Evolutionary conservation across 2,329 filamentous ascomycete genomes (phyloP), one percentile per base, ranked within the genome.

Genomic region (Raffaelea deltoideospora): DNA sequence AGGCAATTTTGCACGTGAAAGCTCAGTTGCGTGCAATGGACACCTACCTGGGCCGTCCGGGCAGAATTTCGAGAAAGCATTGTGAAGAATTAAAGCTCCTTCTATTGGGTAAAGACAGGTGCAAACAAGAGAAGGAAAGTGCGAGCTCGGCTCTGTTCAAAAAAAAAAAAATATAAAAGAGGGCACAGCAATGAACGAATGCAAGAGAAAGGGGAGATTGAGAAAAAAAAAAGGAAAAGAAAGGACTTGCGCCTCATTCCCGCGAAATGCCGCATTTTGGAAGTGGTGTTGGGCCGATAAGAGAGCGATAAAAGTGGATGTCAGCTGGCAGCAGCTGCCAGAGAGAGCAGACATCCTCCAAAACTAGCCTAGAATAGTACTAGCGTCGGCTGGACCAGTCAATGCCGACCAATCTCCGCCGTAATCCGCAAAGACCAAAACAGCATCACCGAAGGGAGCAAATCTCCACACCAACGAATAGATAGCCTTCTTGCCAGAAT

Each of bases 41-140:
- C 30, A 60, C 63, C 47, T 65, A 74, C 70, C 69, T 72, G 66
- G 49, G 69, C 67, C 56, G 67, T 59, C 55, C 66, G 56, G 47
- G 63, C 48, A 52, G 69, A 67, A 59, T 63, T 65, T 59, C 68
- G 67, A 55, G 69, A 72, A 57, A 75, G 54, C 70, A 75, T 75
- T 46, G 50, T 67, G 55, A 31, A 37, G 35, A 45, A 47, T 49
- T 45, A n/a, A n/a, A n/a, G n/a, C n/a, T n/a, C n/a, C n/a, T n/a
- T n/a, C n/a, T n/a, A n/a, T n/a, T n/a, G n/a, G n/a, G n/a, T n/a
- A n/a, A n/a, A n/a, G n/a, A n/a, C n/a, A n/a, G n/a, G n/a, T n/a
- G n/a, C n/a, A n/a, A n/a, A n/a, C n/a, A n/a, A n/a, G n/a, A n/a
- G n/a, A n/a, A n/a, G n/a, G n/a, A n/a, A n/a, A n/a, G n/a, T n/a